A percentile compares a stretch with the other conserved stretches of the same genome.
phyloP scores from a whole-genome alignment of 1,284 basidiomycete species.

The Takashimella tepidaria region DNA sequence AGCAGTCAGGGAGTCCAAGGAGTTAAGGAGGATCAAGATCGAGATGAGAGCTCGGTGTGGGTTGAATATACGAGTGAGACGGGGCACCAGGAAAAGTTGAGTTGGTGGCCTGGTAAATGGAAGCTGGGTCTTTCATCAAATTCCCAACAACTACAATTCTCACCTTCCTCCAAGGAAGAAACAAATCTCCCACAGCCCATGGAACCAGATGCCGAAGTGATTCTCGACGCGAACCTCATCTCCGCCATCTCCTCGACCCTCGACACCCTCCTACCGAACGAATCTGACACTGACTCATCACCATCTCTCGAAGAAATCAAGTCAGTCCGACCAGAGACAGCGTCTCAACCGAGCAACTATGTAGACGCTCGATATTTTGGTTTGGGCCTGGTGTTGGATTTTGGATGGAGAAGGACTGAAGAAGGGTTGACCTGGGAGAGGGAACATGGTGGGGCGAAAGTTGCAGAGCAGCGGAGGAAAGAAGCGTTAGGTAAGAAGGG shows the following conservation, averaged over 20 bases:
- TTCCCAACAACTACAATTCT: background rate
- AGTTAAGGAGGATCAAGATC: background rate
- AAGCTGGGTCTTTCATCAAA: slow-evolving; percentile 3
- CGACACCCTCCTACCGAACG: background rate
- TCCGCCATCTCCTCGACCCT: background rate
- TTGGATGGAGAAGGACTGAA: slow-evolving; percentile 31
- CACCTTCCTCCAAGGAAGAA: background rate
- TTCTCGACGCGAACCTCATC: background rate
- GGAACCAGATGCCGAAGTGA: background rate
- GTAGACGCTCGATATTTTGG: slow-evolving; percentile 32
- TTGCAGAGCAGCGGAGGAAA: background rate
- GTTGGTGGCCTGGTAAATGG: slow-evolving; percentile 9
- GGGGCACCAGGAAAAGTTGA: background rate
- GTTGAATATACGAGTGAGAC: background rate
- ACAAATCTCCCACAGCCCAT: too few relatives aligned
- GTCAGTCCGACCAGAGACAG: background rate
- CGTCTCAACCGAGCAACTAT: slow-evolving; percentile 23
- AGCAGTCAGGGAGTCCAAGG: background rate
- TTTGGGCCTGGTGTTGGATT: slow-evolving; percentile 36
- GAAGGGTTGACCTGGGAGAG: slow-evolving; percentile 38
- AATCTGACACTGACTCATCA: background rate
- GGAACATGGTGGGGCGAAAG: slow-evolving; percentile 10
- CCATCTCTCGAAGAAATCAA: background rate
- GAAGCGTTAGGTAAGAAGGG: background rate
- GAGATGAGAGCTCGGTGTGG: background rate